Conservation (phyloP, 2,329 filamentous ascomycete species). For the Pyricularia grisea region DNA sequence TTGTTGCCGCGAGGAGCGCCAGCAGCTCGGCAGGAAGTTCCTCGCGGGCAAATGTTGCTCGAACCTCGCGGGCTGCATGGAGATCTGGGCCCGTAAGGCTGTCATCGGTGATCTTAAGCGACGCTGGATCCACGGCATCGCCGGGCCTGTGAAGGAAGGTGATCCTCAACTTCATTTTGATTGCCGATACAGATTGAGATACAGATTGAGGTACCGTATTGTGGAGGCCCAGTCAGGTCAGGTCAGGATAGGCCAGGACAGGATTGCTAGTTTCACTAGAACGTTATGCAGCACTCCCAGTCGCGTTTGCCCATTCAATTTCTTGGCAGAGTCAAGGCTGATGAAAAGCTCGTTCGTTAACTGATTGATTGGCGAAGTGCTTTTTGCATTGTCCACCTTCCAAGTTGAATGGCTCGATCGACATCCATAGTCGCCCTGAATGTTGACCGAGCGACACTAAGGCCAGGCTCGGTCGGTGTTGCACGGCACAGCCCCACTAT, state of each 20-base stretch:
- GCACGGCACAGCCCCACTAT: neutral
- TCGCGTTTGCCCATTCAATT: neutral
- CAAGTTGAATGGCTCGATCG: neutral
- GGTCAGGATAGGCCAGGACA: neutral
- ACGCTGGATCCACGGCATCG: slow-evolving; percentile 52
- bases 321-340: neutral
- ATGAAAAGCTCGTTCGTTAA: neutral
- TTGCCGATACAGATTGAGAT: neutral
- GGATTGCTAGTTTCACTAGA: neutral
- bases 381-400: neutral
- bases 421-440: neutral
- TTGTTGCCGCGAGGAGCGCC: slow-evolving; percentile 50
- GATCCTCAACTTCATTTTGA: slow-evolving; percentile 63
- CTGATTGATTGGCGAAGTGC: neutral
- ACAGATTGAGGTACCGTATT: neutral
- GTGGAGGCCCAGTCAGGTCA: neutral
- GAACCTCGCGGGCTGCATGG: slow-evolving; percentile 66
- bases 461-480: neutral
- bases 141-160: slow-evolving; percentile 68
- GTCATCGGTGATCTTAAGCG: slow-evolving; percentile 46
- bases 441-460: neutral
- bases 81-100: slow-evolving; percentile 48
- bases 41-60: slow-evolving; percentile 61
- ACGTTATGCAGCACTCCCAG: neutral
- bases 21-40: slow-evolving; percentile 65